Percentiles rank a stretch among this genome's conserved stretches.
Conservation (phyloP, 768 basidiomycete species). For the Calocybe indica region DNA sequence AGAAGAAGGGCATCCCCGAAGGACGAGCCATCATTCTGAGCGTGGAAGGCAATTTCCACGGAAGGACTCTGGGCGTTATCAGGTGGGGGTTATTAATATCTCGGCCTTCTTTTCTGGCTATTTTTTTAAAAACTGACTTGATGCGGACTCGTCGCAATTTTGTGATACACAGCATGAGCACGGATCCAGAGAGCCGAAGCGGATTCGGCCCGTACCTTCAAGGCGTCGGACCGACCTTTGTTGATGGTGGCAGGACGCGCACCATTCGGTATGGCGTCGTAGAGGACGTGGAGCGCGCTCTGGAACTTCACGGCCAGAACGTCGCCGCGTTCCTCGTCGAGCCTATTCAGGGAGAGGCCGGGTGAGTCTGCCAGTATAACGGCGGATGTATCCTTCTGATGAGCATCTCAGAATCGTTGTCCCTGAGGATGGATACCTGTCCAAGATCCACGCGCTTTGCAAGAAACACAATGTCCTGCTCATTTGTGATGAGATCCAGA, state of each 20-base stretch:
- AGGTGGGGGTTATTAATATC: conserved; percentile 35
- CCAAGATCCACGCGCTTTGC: conserved; percentile 74
- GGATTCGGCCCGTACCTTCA: conserved; percentile 92
- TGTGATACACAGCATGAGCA: conserved; percentile 66
- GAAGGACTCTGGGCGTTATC: conserved; percentile 85
- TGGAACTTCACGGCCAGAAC: conserved; percentile 74
- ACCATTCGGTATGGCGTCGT: conserved; percentile 81
- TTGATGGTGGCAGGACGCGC: conserved; percentile 43
- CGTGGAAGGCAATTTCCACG: conserved; percentile 92
- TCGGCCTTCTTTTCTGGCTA: not conserved
- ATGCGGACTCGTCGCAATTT: not conserved
- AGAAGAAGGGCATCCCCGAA: conserved; percentile 73
- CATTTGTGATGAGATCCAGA: conserved; percentile 98
- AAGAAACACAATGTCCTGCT: conserved; percentile 91
- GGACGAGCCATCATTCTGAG: conserved; percentile 84
- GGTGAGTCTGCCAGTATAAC: conserved; percentile 40
- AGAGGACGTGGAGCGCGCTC: conserved; percentile 74
- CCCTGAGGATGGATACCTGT: conserved; percentile 82
- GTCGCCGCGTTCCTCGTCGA: conserved; percentile 94
- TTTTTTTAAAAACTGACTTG: conserved; percentile 4
- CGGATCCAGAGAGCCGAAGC: conserved; percentile 81
- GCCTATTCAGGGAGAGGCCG: conserved; percentile 99
- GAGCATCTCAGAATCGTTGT: conserved; percentile 70
- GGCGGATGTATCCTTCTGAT: conserved; percentile 1
- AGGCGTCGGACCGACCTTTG: conserved; percentile 75